Base-by-base conservation (phyloP, 768 basidiomycete species). In the Phlegmacium glaucopus region DNA sequence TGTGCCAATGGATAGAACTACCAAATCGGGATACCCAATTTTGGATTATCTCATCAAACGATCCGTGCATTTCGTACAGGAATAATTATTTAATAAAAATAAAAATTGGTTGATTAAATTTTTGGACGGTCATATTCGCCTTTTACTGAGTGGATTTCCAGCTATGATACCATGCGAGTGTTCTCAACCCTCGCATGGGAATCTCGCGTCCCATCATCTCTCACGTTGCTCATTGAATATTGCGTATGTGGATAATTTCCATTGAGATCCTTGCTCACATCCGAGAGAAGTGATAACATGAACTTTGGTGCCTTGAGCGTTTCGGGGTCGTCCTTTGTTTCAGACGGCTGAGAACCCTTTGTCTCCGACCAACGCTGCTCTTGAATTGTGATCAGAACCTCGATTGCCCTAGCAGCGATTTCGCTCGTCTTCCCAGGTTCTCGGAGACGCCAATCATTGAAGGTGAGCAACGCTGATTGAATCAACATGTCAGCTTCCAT, bases 391-490 rank as follows among this genome's bases (percentile, higher is more conserved):
- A 43, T 50, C 34, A 79, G 55, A 11, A 74, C 68, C 47, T 71
- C 67, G 38, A 70, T 56, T 17, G 70, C 75, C 52, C 72, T 64
- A 7, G 53, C 55, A 10, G 72, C 71, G 25, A 70, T 69, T 46
- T 71, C 68, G 15, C 64, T 70, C 18, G 61, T 64, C 54, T 64
- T 68, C 16, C 64, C 66, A 37, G 52, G 51, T 52, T 69, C 71
- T 34, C 71, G 65, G 26, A 51, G 46, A 25, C 59, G 56, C n/a
- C 68, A 68, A 27, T 63, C 57, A 11, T 50, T 50, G n/a, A 78
- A 66, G 25, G 71, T 65, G 28, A 44, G 46, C 55, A 72, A 55
- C 22, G 74, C 70, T 28, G 67, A 60, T 32, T 73, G 67, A 43
- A 75, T 59, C 18, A 71, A 59, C 32, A 51, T 53, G 18, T 70